phyloP scores from a whole-genome alignment of 1,139 yeast species.

The Hyphopichia fennica region DNA sequence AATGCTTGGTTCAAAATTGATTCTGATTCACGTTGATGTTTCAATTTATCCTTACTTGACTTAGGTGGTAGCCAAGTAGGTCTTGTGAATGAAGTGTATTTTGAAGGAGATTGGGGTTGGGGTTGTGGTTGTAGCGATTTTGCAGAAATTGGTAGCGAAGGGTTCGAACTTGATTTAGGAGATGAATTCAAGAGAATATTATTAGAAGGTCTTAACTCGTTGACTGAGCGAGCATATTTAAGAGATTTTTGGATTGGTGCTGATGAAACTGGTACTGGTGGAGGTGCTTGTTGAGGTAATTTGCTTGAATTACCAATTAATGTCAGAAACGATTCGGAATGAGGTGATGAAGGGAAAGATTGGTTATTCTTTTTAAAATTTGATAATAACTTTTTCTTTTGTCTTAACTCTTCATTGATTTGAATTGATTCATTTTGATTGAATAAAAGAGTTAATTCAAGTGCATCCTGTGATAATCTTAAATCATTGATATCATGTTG shows the following conservation, averaged over 20 bases:
- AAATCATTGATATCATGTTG: slow-evolving; percentile 17
- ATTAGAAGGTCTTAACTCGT: not conserved
- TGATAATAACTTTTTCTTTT: slow-evolving; percentile 31
- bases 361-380: slow-evolving; percentile 20
- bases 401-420: slow-evolving; percentile 41
- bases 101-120: slow-evolving; percentile 9
- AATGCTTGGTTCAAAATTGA: slow-evolving; percentile 50
- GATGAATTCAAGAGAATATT: not conserved
- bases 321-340: slow-evolving; percentile 54
- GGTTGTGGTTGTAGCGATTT: slow-evolving; percentile 1
- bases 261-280: slow-evolving; percentile 1
- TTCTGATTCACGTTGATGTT: slow-evolving; percentile 59
- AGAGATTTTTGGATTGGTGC: slow-evolving; percentile 8
- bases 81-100: slow-evolving; percentile 51
- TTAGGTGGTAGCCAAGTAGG: slow-evolving; percentile 74
- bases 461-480: slow-evolving; percentile 46
- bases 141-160: slow-evolving; percentile 7
- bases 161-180: slow-evolving; percentile 6
- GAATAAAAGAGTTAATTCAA: slow-evolving; percentile 43
- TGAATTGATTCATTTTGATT: slow-evolving; percentile 34
- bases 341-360: slow-evolving; percentile 40
- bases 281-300: not conserved
- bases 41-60: slow-evolving; percentile 48
- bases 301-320: slow-evolving; percentile 36
- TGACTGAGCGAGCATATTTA: not conserved